These are phyloP conservation scores for Lumnitzera racemosa DNA, from an alignment of 345 rosid species.

Conservation along the genomic window DNA sequence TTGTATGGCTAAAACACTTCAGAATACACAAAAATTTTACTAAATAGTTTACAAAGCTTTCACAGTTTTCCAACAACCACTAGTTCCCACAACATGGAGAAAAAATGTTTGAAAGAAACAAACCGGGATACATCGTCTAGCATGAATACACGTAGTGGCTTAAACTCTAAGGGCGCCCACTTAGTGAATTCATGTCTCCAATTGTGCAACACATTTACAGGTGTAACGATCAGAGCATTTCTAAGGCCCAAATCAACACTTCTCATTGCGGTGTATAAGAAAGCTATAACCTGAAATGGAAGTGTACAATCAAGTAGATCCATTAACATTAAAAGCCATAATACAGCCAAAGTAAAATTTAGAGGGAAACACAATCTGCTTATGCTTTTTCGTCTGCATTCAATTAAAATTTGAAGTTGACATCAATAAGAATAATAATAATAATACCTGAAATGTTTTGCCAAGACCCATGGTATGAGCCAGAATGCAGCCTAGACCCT, in stretches of 20 bases:
- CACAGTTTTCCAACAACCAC: neutral
- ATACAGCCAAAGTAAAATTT: neutral
- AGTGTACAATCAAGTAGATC: conserved; percentile 6
- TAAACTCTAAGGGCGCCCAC: conserved; percentile 91
- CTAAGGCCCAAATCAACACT: conserved; percentile 79
- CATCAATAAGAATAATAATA: neutral
- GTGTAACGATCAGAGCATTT: conserved; percentile 88
- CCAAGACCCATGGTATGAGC: conserved; percentile 99
- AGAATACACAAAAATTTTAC: too few relatives aligned
- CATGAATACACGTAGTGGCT: conserved; percentile 87
- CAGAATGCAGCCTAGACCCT: conserved; percentile 96
- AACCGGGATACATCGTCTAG: conserved; percentile 94
- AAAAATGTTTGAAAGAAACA: neutral
- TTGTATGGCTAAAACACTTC: too few relatives aligned
- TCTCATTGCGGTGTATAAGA: conserved; percentile 94
- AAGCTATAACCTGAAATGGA: conserved; percentile 82
- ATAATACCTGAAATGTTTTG: conserved; percentile 90
- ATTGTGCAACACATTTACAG: conserved; percentile 98
- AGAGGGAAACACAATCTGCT: neutral
- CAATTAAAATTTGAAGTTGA: too few relatives aligned
- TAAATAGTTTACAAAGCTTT: neutral
- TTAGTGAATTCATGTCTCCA: conserved; percentile 92
- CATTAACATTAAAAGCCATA: conserved; percentile 3
- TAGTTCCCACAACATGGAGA: neutral
- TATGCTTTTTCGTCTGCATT: too few relatives aligned